phyloP scores from a whole-genome alignment of 345 rosid species.

The Eucalyptus cloeziana region DNA sequence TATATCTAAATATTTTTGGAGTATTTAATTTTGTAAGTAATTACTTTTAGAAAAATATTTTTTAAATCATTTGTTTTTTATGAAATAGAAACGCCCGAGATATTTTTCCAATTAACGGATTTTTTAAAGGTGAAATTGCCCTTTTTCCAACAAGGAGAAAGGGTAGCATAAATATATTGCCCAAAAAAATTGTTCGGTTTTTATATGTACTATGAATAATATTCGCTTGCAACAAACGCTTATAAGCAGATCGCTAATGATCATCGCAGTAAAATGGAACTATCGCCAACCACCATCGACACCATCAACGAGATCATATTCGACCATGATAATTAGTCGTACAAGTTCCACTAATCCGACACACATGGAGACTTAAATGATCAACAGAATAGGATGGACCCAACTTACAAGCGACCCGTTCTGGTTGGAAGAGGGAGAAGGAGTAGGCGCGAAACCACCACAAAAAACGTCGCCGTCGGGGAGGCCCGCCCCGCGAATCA shows the following conservation, averaged over 20 bases:
- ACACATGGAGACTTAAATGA: not conserved
- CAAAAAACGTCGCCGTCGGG: not conserved
- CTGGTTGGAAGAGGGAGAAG: not conserved
- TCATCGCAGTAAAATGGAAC: not conserved
- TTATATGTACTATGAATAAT: accelerated
- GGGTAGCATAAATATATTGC: not conserved
- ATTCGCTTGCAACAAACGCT: not conserved
- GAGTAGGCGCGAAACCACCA: not conserved
- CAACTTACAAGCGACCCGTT: not conserved
- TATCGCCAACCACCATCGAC: not conserved
- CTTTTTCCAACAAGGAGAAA: not conserved
- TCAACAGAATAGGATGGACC: not conserved
- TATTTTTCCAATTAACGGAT: not conserved
- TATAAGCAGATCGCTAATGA: not conserved
- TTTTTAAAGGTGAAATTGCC: not conserved
- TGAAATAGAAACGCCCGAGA: not conserved
- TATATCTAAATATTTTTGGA: not conserved
- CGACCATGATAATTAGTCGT: not conserved
- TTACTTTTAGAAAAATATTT: not conserved
- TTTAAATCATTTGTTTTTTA: not conserved
- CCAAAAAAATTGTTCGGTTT: not conserved
- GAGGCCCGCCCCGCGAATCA: not conserved
- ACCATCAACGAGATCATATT: not conserved
- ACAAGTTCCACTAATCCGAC: not conserved
- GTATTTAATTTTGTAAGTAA: accelerated